Evolutionary conservation across 2,329 filamentous ascomycete species (phyloP), one percentile per base, ranked within the genome.

Genomic region (Cladophialophora immunda): DNA sequence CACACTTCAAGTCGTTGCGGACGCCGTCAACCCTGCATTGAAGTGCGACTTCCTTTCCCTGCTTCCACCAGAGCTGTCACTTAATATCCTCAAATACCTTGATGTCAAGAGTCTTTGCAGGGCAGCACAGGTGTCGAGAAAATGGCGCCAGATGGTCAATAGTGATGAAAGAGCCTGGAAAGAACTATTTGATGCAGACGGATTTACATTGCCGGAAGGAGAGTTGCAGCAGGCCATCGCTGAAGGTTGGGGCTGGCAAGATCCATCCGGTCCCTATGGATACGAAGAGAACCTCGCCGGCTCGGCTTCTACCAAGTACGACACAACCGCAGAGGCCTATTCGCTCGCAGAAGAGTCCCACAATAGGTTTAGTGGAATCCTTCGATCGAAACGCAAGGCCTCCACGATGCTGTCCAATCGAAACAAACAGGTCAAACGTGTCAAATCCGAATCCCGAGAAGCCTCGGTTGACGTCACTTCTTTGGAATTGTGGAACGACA

Each of bases 171-270:
- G 91, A 56, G 93, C 94, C 15, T 99, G 95, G 95, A 98, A 96
- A 79, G 91, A 94, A 70, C 83, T 97, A 0, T 89, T 99, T 50
- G 93, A 97, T 68, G 85, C 84, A 0, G 93, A 97, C 76, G 93
- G 93, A 0, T 97, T 92, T 77, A 82, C 82, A 30, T 82, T 99
- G 1, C 90, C 93, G 0, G 84, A 89, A 0, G 92, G 92, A 19
- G 95, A 99, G 78, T 84, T 99, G 27, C 89, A 92, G 70, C 90
- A 90, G 72, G 94, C 95, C 32, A 93, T 98, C 63, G 83, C 84
- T 50, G 92, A 98, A 81, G 95, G 95, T 15, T 99, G 95, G 95
- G 95, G 94, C 15, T 99, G 95, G 93, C 95, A 99, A 77, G 92
- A 94, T 75, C 92, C 94, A 0, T 86, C 88, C 63, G 91, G 91